Evolutionary conservation across 805 yeast species (phyloP).

Genomic region (Nakazawaea siamensis): DNA sequence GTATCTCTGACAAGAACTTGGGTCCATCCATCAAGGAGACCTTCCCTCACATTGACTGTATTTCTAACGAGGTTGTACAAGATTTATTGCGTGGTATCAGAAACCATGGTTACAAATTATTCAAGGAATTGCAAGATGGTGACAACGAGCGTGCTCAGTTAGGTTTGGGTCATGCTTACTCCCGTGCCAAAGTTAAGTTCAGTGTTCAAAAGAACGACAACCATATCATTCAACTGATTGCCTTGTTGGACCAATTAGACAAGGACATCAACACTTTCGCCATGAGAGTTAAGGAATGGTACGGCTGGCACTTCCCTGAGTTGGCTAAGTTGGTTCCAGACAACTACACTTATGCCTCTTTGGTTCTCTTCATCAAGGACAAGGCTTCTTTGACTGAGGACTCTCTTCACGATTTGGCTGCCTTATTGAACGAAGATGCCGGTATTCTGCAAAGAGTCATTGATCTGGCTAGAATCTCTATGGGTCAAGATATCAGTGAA

Average conservation of each 20-base stretch:
- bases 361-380: conserved; percentile 78
- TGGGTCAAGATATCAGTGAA: conserved; percentile 98
- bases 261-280: conserved; percentile 96
- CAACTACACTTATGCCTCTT: conserved; percentile 77
- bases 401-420: conserved; percentile 84
- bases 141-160: conserved; percentile 97
- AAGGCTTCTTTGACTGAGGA: conserved; percentile 77
- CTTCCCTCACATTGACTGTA: conserved; percentile 84
- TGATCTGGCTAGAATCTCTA: conserved; percentile 92
- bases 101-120: conserved; percentile 78
- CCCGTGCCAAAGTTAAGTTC: conserved; percentile 98
- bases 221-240: conserved; percentile 98
- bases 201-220: conserved; percentile 97
- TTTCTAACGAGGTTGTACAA: conserved; percentile 86
- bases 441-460: conserved; percentile 86
- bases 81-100: conserved; percentile 94
- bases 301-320: conserved; percentile 99
- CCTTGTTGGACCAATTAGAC: conserved; percentile 93
- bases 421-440: conserved; percentile 84
- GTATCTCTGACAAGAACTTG: conserved; percentile 88
- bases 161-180: conserved; percentile 98
- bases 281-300: conserved; percentile 97
- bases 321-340: conserved; percentile 87
- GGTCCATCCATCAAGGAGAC: conserved; percentile 95
- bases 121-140: conserved; percentile 88